phyloP scores from a whole-genome alignment of 805 yeast genomes.

The Lipomyces anomalus region DNA sequence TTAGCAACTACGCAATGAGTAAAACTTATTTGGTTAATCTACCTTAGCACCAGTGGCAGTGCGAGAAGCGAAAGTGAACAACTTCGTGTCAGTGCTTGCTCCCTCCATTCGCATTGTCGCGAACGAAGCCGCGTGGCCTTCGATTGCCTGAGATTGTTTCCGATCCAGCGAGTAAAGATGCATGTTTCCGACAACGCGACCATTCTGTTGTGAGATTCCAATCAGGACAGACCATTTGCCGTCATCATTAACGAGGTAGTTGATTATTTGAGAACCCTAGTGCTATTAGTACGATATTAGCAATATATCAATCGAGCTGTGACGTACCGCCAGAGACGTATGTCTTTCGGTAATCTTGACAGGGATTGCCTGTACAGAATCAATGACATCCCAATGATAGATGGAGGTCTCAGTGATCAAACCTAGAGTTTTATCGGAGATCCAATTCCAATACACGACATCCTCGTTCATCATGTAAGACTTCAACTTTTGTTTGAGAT shows the following conservation, averaged over 20 bases:
- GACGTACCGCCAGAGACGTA: conserved; percentile 45
- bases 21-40: too few relatives aligned
- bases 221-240: conserved; percentile 91
- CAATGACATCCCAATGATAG: conserved; percentile 78
- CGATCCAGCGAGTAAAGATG: conserved; percentile 86
- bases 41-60: conserved; percentile 74
- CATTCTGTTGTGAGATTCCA: conserved; percentile 91
- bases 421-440: conserved; percentile 66
- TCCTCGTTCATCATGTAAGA: conserved; percentile 82
- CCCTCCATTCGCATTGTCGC: conserved; percentile 70
- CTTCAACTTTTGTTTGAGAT: conserved; percentile 80
- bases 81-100: conserved; percentile 67
- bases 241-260: conserved; percentile 72
- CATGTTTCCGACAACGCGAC: conserved; percentile 92
- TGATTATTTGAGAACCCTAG: conserved; percentile 76
- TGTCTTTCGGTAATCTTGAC: conserved; percentile 76
- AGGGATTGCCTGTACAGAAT: conserved; percentile 75
- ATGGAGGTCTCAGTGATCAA: conserved; percentile 73
- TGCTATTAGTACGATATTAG: conserved; percentile 25
- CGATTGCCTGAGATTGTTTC: conserved; percentile 92
- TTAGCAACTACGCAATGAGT: too few relatives aligned
- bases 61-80: conserved; percentile 90
- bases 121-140: conserved; percentile 94
- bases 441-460: conserved; percentile 94
- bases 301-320: background rate